Conservation (phyloP, 306 rosid species). For the Fragaria ananassa region DNA sequence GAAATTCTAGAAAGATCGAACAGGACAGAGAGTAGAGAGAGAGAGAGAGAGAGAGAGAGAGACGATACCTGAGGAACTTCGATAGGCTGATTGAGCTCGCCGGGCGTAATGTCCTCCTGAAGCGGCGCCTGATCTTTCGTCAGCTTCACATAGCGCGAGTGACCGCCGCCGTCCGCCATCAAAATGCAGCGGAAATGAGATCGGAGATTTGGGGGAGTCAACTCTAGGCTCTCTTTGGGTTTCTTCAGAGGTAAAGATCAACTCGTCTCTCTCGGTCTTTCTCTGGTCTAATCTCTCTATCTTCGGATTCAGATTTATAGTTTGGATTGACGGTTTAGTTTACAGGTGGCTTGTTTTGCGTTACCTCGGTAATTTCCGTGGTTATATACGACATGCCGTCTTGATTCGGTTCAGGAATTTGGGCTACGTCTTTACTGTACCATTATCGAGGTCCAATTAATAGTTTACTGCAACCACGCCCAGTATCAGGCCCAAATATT, state of each 20-base stretch:
- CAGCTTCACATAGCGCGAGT: conserved; percentile 83
- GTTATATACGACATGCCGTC: background rate
- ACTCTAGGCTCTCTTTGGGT: background rate
- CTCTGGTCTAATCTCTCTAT: background rate
- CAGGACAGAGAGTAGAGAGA: background rate
- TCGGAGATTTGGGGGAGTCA: background rate
- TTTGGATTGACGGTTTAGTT: background rate
- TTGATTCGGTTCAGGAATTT: background rate
- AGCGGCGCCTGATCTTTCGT: conserved; percentile 70
- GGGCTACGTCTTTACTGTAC: background rate
- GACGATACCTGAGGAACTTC: conserved; percentile 80
- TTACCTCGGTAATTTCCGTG: background rate
- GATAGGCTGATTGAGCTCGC: conserved; percentile 96
- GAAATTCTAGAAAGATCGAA: background rate
- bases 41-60: background rate
- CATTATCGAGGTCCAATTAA: background rate
- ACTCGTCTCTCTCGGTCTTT: background rate
- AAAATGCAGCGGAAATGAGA: background rate
- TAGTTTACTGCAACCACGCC: too few relatives aligned
- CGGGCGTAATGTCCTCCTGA: conserved; percentile 70
- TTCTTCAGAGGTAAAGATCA: background rate
- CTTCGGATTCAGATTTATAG: background rate
- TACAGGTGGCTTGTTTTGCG: background rate
- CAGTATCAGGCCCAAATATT: too few relatives aligned
- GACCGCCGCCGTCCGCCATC: conserved; percentile 71